Conservation (phyloP, 2,329 filamentous ascomycete genomes). For the Pseudogymnoascus sp. region DNA sequence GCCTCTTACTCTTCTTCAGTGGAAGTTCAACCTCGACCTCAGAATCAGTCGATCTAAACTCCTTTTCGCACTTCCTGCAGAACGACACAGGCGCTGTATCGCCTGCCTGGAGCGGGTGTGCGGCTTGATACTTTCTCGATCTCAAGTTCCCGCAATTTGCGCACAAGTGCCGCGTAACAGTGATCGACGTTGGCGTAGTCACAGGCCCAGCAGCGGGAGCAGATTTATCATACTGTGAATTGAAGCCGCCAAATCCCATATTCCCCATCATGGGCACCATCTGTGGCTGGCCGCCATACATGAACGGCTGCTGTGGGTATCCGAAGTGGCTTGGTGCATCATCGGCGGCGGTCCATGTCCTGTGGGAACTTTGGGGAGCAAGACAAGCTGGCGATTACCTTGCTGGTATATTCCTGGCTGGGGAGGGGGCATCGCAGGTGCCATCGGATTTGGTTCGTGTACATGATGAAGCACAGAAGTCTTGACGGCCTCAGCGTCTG, state of each 20-base stretch:
- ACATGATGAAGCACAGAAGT: background rate
- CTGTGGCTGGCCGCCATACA: slow-evolving; percentile 2
- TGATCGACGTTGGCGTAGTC: background rate
- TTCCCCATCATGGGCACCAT: background rate
- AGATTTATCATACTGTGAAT: slow-evolving; percentile 1
- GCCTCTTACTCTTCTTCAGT: background rate
- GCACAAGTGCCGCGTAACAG: slow-evolving; percentile 2
- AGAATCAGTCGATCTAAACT: slow-evolving; percentile 5
- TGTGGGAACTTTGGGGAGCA: slow-evolving; percentile 4
- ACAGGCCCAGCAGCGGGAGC: background rate
- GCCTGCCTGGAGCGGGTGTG: background rate
- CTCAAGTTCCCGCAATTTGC: slow-evolving; percentile 9
- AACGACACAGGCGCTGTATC: slow-evolving; percentile 2
- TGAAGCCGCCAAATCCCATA: slow-evolving; percentile 3
- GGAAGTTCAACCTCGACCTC: background rate
- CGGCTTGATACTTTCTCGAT: slow-evolving; percentile 2
- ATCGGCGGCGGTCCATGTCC: background rate
- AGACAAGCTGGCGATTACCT: slow-evolving; percentile 5
- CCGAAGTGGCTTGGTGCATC: background rate
- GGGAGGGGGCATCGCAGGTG: background rate
- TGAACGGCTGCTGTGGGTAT: background rate
- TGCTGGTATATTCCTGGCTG: slow-evolving; percentile 6
- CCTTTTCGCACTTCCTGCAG: slow-evolving; percentile 3
- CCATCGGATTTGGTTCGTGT: background rate
- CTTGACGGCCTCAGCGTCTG: background rate